phyloP scores from a whole-genome alignment of 2,329 filamentous ascomycete species.

The Neopestalotiopsis rosae region DNA sequence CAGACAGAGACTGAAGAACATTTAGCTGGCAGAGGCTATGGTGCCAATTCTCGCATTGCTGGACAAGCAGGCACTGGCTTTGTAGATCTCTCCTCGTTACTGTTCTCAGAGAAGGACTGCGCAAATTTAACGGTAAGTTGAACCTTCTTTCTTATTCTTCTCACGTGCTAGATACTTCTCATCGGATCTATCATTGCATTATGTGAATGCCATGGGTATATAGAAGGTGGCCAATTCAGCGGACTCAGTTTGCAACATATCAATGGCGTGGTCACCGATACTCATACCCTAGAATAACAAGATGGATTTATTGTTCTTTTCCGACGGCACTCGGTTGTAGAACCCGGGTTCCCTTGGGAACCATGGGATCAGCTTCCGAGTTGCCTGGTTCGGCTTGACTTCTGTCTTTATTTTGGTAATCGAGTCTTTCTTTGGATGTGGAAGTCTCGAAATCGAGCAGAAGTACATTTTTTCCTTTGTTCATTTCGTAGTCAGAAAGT shows the following conservation, averaged over 20 bases:
- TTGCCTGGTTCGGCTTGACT: slow-evolving; percentile 27
- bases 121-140: slow-evolving; percentile 43
- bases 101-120: slow-evolving; percentile 74
- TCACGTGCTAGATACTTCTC: slow-evolving; percentile 14
- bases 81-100: slow-evolving; percentile 79
- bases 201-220: slow-evolving; percentile 45
- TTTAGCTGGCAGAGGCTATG: slow-evolving; percentile 75
- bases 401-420: slow-evolving; percentile 46
- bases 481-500: background rate
- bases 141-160: too few relatives aligned
- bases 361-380: slow-evolving; percentile 45
- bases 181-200: slow-evolving; percentile 20
- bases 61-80: slow-evolving; percentile 73
- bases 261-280: slow-evolving; percentile 70
- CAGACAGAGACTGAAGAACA: slow-evolving; percentile 43
- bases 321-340: slow-evolving; percentile 31
- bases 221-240: slow-evolving; percentile 69
- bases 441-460: slow-evolving; percentile 54
- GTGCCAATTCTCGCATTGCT: slow-evolving; percentile 76
- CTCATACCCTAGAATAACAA: slow-evolving; percentile 67
- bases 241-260: slow-evolving; percentile 34
- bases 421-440: slow-evolving; percentile 53
- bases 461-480: slow-evolving; percentile 49
- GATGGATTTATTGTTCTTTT: slow-evolving; percentile 27
- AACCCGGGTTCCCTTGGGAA: slow-evolving; percentile 40